Conservation (phyloP, 257 asterid genomes). For the Salvia splendens region DNA sequence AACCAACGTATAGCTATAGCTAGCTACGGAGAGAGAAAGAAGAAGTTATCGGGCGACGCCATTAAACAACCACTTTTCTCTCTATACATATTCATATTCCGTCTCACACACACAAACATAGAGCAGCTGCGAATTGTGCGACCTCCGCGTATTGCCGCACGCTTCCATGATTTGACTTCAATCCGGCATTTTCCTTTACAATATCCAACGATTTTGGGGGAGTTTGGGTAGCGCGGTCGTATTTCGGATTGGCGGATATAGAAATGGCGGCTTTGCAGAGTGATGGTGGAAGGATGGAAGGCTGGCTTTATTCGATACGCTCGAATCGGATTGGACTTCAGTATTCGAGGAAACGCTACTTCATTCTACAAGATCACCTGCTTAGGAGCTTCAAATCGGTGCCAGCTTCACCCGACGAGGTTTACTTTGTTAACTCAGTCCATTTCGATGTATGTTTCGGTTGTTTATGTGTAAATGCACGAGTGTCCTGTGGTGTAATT, state of each 20-base stretch:
- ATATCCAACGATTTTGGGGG: conserved; percentile 16
- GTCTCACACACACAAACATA: not conserved
- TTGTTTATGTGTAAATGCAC: conserved; percentile 15
- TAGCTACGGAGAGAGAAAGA: not conserved
- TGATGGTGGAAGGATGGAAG: conserved; percentile 80
- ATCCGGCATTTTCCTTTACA: not conserved
- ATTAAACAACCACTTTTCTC: conserved; percentile 24
- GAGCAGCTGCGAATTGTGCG: conserved; percentile 9
- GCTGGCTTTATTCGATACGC: conserved; percentile 89
- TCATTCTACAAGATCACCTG: conserved; percentile 80
- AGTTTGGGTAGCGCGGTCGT: conserved; percentile 3
- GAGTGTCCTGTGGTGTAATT: conserved; percentile 9
- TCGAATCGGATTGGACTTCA: conserved; percentile 88
- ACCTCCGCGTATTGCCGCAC: conserved; percentile 1
- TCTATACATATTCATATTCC: conserved; percentile 11
- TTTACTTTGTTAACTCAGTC: conserved; percentile 19
- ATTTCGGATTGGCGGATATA: conserved; percentile 6
- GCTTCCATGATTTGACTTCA: conserved; percentile 18
- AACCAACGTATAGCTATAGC: conserved; percentile 30
- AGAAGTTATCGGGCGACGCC: conserved; percentile 22
- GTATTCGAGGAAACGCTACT: conserved; percentile 87
- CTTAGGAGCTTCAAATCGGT: conserved; percentile 84
- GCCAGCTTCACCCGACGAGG: conserved; percentile 69
- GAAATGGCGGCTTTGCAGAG: conserved; percentile 53
- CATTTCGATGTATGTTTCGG: not conserved